Base-by-base conservation (phyloP, 2,329 filamentous ascomycete genomes). In the Calonectria pteridis region DNA sequence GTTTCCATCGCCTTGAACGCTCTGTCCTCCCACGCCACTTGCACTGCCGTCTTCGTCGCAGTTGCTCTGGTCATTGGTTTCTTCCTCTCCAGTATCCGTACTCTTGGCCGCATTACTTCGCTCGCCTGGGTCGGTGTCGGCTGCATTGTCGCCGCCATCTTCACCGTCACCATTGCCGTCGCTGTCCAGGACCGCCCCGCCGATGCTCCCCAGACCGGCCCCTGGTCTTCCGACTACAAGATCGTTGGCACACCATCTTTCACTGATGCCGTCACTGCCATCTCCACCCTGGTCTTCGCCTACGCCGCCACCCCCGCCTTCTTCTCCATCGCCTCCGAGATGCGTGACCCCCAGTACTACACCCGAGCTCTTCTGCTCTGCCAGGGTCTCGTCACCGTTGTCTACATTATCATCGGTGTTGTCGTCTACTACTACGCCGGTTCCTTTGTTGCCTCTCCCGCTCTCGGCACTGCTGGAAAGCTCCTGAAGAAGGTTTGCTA, bases 181-280 rank as follows among this genome's bases (percentile, higher is more conserved):
- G 40, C 40, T n/a, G 29, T 69, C 28, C 67, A 69, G 40, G 67
- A 69, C 43, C 67, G 67, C 33, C 67, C 67, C 18, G 55, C 55
- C 23, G 55, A 62, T 37, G 55, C 55, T 4, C 55, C 55, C 3
- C 33, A 62, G 35, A 62, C 55, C 23, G 55, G 55, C 16, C 14
- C 23, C 23, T 62, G 55, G 55, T 3, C n/a, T 18, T 62, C 55
- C 14, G 55, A 62, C 55, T 62, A 62, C 55, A 62, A 62, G 35
- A 9, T 62, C 35, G 18, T 14, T 6, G 33, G 55, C 14, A 62
- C n/a, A 3, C 33, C 55, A 62, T 62, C 55, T n/a, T 62, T 62
- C 23, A 62, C 55, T 16, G 55, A 62, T 62, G 55, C 55, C 6
- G 23, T 62, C 18, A 62, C 55, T 23, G 55, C 55, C 55, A 62